These are phyloP conservation scores for Calonectria fujianensis DNA, from an alignment of 2,329 filamentous ascomycete genomes.

Conservation along the genomic window DNA sequence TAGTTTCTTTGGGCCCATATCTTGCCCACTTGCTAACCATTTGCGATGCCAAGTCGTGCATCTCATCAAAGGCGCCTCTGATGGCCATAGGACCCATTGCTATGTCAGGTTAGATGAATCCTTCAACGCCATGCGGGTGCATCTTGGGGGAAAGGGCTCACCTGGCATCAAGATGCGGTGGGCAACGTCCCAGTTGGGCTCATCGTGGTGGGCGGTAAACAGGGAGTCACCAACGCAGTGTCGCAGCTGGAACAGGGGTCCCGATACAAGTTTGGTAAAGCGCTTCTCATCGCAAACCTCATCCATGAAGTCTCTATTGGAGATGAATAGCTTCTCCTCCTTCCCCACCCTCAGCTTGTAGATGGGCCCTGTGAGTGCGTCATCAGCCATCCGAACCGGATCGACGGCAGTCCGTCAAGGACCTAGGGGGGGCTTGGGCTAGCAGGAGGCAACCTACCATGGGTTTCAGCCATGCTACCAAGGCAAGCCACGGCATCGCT, in stretches of 20 bases:
- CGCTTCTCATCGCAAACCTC: slow-evolving; percentile 77
- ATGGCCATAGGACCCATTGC: slow-evolving; percentile 79
- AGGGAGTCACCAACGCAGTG: slow-evolving; percentile 75
- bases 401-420: background rate
- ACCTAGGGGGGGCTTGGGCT: background rate
- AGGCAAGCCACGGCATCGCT: slow-evolving; percentile 33
- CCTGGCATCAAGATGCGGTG: slow-evolving; percentile 76
- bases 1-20: slow-evolving; percentile 63
- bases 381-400: background rate
- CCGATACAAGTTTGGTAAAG: slow-evolving; percentile 72
- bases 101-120: slow-evolving; percentile 13
- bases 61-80: slow-evolving; percentile 63
- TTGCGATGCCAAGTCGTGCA: slow-evolving; percentile 77
- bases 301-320: slow-evolving; percentile 61
- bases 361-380: slow-evolving; percentile 22
- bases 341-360: slow-evolving; percentile 35
- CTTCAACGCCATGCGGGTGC: background rate
- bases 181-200: slow-evolving; percentile 73
- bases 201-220: slow-evolving; percentile 70
- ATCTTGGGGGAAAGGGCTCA: background rate
- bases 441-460: slow-evolving; percentile 8
- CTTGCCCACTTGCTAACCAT: slow-evolving; percentile 74
- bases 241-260: slow-evolving; percentile 59
- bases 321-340: slow-evolving; percentile 38
- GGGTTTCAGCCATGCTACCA: slow-evolving; percentile 24